These are phyloP conservation scores for Phialophora verrucosa DNA, from an alignment of 2,329 filamentous ascomycete species.

Conservation along the genomic window DNA sequence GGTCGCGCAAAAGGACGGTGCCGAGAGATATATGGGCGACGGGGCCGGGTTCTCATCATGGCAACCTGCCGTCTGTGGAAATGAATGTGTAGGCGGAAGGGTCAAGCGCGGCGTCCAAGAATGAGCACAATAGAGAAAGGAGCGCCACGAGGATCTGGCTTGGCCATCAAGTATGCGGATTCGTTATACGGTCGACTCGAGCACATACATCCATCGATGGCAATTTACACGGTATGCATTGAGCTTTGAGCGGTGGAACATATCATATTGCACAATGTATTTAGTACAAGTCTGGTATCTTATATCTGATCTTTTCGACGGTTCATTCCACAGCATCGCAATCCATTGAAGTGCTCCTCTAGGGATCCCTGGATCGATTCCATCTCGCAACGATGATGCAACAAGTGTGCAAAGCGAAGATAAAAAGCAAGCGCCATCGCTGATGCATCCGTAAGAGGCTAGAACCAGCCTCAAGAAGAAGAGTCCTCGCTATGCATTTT, in stretches of 20 bases:
- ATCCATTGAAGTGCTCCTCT: not conserved
- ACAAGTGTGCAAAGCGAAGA: not conserved
- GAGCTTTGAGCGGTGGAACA: not conserved
- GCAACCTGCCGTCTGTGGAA: no score
- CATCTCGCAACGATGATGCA: not conserved
- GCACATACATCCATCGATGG: not conserved
- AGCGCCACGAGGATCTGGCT: not conserved
- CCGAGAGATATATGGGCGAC: no score
- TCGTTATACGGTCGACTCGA: not conserved
- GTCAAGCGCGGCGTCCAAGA: no score
- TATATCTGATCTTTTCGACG: not conserved
- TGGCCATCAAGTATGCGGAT: not conserved
- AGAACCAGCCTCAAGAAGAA: not conserved
- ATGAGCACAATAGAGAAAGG: not conserved
- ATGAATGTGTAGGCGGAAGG: no score
- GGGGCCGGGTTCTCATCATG: no score
- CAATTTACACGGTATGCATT: not conserved
- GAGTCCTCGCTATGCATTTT: not conserved
- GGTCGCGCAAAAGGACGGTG: no score
- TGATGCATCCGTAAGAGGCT: not conserved
- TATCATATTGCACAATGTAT: not conserved
- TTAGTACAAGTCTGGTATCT: not conserved
- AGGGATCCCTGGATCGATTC: not conserved
- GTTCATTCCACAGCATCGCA: not conserved
- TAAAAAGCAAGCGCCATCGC: conserved; percentile 7